Percentiles rank a stretch among this genome's conserved stretches.
These are phyloP conservation scores for Alternaria hordeiaustralica DNA, from an alignment of 2,329 filamentous ascomycete genomes.

Conservation along the genomic window DNA sequence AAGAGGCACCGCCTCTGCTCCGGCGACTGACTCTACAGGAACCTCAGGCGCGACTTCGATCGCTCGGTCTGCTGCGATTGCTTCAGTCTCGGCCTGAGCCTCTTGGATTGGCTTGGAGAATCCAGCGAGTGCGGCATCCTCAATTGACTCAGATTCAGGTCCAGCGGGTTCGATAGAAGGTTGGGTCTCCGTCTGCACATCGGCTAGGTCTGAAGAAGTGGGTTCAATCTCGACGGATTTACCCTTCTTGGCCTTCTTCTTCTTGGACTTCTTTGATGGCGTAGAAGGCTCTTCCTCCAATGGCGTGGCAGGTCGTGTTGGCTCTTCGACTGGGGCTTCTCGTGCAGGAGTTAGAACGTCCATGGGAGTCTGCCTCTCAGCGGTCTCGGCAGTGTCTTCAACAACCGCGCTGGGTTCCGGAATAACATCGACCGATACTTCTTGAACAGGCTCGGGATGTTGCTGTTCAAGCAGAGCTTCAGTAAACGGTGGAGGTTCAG, in stretches of 20 bases:
- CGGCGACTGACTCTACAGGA: background rate
- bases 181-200: background rate
- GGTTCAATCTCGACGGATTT: conserved; percentile 12
- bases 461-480: too few species aligned
- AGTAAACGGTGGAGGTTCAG: too few species aligned
- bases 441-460: too few species aligned
- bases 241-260: conserved; percentile 41
- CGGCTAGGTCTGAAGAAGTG: background rate
- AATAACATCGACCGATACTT: too few species aligned
- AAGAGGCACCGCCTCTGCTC: background rate
- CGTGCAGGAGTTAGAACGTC: background rate
- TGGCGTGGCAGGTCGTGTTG: background rate
- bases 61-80: background rate
- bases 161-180: background rate
- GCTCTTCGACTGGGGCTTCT: conserved; percentile 8
- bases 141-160: background rate
- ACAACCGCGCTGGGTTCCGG: too few species aligned
- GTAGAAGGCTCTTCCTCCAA: conserved; percentile 14
- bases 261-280: conserved; percentile 53
- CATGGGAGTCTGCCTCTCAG: background rate
- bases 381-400: too few species aligned
- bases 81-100: background rate
- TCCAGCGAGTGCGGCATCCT: background rate
- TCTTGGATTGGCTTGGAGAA: background rate
- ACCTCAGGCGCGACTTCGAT: background rate